phyloP scores from a whole-genome alignment of 768 basidiomycete genomes.

The Boletus bicolor region DNA sequence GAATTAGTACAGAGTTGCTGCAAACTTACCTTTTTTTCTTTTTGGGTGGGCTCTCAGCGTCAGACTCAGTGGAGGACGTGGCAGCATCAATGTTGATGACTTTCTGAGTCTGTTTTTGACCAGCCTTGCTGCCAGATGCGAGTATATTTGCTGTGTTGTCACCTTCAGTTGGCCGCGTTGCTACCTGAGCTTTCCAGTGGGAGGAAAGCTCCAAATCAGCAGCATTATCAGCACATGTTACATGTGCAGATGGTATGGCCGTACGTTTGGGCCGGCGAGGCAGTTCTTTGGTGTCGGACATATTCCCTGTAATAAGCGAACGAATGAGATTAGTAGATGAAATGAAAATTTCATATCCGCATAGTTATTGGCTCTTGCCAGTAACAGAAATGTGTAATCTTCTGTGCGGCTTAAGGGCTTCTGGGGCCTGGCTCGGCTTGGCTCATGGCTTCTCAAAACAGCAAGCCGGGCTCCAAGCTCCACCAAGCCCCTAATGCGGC shows the following conservation, averaged over 20 bases:
- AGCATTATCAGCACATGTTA: neutral
- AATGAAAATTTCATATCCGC: neutral
- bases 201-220: neutral
- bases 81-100: neutral
- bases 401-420: too few relatives aligned
- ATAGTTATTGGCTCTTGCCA: neutral
- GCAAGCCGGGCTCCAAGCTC: too few relatives aligned
- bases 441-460: too few relatives aligned
- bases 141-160: constrained; percentile 8
- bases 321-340: neutral
- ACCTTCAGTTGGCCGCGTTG: too few relatives aligned
- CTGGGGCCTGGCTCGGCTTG: too few relatives aligned
- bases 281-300: neutral
- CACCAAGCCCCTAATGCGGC: too few relatives aligned
- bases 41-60: neutral
- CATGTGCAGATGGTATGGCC: neutral
- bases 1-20: neutral
- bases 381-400: too few relatives aligned
- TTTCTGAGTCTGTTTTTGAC: neutral
- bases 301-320: neutral
- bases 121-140: neutral
- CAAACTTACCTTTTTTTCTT: neutral
- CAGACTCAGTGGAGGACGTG: neutral
- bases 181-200: neutral
- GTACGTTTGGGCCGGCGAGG: neutral